Percentiles rank a stretch among this genome's conserved stretches.
phyloP scores from a whole-genome alignment of 2,329 filamentous ascomycete species.

The Leptodontidium sp. region DNA sequence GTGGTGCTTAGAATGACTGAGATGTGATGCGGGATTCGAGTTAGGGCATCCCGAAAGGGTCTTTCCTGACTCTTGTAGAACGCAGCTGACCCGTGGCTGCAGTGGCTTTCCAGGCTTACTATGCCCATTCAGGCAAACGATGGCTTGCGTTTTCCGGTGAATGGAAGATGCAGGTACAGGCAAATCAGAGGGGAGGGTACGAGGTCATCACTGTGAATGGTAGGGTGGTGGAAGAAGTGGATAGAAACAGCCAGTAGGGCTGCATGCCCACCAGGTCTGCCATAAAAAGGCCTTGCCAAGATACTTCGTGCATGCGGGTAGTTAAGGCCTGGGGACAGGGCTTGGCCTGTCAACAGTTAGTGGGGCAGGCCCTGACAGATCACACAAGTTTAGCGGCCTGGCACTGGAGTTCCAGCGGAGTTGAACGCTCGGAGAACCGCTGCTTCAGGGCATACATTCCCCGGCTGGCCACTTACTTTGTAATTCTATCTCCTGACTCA shows the following conservation, averaged over 20 bases:
- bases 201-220: not conserved
- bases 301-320: not conserved
- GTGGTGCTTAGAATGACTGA: slow-evolving; percentile 7
- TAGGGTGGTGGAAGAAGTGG: slow-evolving; percentile 10
- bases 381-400: not conserved
- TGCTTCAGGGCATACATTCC: slow-evolving; percentile 5
- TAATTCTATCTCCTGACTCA: not conserved
- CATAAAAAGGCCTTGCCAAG: not conserved
- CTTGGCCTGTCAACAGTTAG: not conserved
- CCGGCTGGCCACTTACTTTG: not conserved
- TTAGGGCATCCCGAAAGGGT: slow-evolving; percentile 4
- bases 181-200: not conserved
- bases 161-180: slow-evolving; percentile 9
- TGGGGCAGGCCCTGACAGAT: not conserved
- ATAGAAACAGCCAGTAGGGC: not conserved
- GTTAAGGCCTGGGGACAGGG: not conserved
- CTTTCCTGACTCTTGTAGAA: not conserved
- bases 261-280: not conserved
- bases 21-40: slow-evolving; percentile 3
- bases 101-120: not conserved
- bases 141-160: not conserved
- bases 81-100: slow-evolving; percentile 6
- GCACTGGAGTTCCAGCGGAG: slow-evolving; percentile 2
- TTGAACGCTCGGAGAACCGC: not conserved
- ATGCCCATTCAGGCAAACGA: slow-evolving; percentile 11